Conservation (phyloP, 352 stramenopile species). For the Phytopythium kandeliae region DNA sequence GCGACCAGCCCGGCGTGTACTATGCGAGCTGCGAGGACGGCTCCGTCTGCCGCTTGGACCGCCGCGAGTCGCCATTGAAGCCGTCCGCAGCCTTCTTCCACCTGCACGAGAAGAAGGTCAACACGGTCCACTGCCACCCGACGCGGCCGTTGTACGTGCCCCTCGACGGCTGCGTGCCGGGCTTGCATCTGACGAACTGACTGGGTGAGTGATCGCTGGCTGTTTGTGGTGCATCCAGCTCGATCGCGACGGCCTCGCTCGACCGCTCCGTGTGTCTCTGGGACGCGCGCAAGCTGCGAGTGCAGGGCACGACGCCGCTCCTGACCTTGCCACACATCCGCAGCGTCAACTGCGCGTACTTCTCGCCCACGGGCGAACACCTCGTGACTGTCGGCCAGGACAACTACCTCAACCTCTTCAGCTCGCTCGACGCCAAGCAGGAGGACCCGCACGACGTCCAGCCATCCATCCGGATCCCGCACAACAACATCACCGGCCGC, state of each 20-base stretch:
- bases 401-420: conserved; percentile 73
- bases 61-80: conserved; percentile 13
- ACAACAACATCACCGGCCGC: conserved; percentile 83
- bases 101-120: conserved; percentile 84
- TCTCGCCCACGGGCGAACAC: conserved; percentile 60
- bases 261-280: conserved; percentile 80
- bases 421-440: conserved; percentile 29
- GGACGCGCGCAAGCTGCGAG: conserved; percentile 59
- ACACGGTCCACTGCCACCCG: conserved; percentile 78
- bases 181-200: too few relatives aligned
- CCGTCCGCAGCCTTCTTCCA: conserved; percentile 12
- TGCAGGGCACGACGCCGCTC: conserved; percentile 32
- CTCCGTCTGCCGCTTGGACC: conserved; percentile 46
- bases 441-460: conserved; percentile 16
- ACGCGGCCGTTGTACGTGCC: conserved; percentile 47
- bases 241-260: conserved; percentile 69
- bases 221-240: conserved; percentile 21
- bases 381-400: conserved; percentile 82
- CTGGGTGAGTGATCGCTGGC: conserved; percentile 1
- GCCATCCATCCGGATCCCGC: conserved; percentile 43
- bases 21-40: conserved; percentile 67
- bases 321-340: conserved; percentile 59
- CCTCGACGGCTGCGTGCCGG: too few relatives aligned
- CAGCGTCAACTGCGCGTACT: conserved; percentile 87
- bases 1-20: conserved; percentile 13